Evolutionary conservation across 2,329 filamentous ascomycete species (phyloP).

Genomic region (Fusarium sp.): DNA sequence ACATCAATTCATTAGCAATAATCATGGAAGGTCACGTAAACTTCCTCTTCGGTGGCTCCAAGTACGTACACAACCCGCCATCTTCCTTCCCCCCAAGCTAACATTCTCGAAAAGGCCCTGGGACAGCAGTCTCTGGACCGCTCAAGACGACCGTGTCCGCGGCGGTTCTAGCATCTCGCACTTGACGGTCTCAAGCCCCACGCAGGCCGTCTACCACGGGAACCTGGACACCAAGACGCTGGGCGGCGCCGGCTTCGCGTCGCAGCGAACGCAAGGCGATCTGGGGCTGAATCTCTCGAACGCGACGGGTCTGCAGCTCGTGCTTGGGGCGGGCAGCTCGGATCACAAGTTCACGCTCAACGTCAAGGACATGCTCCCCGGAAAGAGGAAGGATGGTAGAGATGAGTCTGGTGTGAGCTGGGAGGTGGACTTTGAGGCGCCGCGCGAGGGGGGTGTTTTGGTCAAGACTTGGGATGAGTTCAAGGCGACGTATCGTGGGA

Average conservation of each 20-base stretch:
- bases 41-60: constrained; percentile 58
- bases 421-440: constrained; percentile 75
- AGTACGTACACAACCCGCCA: constrained; percentile 43
- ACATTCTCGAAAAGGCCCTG: constrained; percentile 65
- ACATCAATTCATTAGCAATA: neutral
- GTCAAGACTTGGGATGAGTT: constrained; percentile 74
- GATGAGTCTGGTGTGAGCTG: constrained; percentile 79
- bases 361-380: constrained; percentile 76
- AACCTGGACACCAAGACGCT: constrained; percentile 79
- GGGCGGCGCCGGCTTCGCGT: constrained; percentile 85
- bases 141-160: constrained; percentile 81
- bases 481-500: constrained; percentile 79
- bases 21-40: constrained; percentile 42
- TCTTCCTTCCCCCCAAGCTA: constrained; percentile 1
- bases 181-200: constrained; percentile 53
- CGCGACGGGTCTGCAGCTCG: constrained; percentile 72
- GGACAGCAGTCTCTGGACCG: constrained; percentile 72
- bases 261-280: constrained; percentile 75
- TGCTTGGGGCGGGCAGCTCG: constrained; percentile 64
- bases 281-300: constrained; percentile 72
- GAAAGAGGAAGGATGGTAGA: constrained; percentile 70
- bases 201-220: constrained; percentile 73
- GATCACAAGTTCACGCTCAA: constrained; percentile 79
- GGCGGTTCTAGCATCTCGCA: constrained; percentile 74
- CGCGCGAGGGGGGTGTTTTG: constrained; percentile 54